Evolutionary conservation across 1,284 basidiomycete species (phyloP).

Genomic region (Ganoderma meredithae): DNA sequence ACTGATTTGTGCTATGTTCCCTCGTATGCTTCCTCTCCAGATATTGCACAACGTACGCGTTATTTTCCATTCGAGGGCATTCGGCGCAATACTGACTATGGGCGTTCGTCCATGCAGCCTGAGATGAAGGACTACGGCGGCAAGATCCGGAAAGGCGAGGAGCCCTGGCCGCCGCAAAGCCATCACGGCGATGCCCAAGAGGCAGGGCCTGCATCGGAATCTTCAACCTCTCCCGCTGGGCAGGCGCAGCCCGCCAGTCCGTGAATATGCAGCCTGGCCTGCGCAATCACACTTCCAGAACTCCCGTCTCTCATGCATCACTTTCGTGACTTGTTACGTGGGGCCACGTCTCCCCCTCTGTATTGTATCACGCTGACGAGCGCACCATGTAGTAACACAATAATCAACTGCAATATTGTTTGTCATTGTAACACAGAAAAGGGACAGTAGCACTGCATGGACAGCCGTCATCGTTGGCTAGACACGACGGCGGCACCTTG

Average conservation of each 20-base stretch:
- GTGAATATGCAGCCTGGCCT: not conserved
- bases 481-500: no score
- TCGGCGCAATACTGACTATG: not conserved
- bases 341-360: not conserved
- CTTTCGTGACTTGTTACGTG: not conserved
- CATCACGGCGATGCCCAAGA: not conserved
- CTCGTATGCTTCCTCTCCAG: constrained; percentile 4
- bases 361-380: no score
- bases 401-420: no score
- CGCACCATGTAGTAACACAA: no score
- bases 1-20: not conserved
- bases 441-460: no score
- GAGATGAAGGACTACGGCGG: constrained; percentile 28
- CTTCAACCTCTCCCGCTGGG: not conserved
- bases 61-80: not conserved
- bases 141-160: constrained; percentile 30
- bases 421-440: no score
- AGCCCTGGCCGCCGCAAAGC: constrained; percentile 24
- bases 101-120: constrained; percentile 3
- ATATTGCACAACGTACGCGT: constrained; percentile 21
- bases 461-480: no score
- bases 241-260: not conserved
- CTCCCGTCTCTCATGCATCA: not conserved
- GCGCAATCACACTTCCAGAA: not conserved
- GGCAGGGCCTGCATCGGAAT: not conserved